phyloP scores from a whole-genome alignment of 2,329 filamentous ascomycete genomes.

The Lachnellula hyalina region DNA sequence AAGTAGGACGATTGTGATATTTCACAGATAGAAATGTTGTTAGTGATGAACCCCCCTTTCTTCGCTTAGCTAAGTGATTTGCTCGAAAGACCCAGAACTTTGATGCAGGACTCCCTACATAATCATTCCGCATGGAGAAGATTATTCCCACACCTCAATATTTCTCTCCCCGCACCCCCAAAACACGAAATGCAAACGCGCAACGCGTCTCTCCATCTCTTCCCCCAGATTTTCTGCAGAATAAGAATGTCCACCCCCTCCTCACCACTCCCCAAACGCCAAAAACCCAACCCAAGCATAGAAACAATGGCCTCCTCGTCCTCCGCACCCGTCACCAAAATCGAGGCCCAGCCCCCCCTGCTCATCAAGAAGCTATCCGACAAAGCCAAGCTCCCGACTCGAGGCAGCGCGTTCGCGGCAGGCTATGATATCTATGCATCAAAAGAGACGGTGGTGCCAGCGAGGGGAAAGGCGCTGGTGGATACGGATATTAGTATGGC shows the following conservation, averaged over 20 bases:
- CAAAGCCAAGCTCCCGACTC: slow-evolving; percentile 75
- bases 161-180: too few relatives aligned
- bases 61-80: too few relatives aligned
- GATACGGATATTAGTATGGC: slow-evolving; percentile 90
- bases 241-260: slow-evolving; percentile 19
- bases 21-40: too few relatives aligned
- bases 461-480: slow-evolving; percentile 77
- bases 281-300: slow-evolving; percentile 22
- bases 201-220: slow-evolving; percentile 5
- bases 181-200: not conserved
- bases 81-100: too few relatives aligned
- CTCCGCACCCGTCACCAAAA: slow-evolving; percentile 13
- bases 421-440: slow-evolving; percentile 92
- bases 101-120: too few relatives aligned
- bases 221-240: not conserved
- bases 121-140: too few relatives aligned
- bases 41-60: too few relatives aligned
- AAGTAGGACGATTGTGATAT: too few relatives aligned
- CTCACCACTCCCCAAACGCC: slow-evolving; percentile 29
- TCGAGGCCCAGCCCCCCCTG: slow-evolving; percentile 23
- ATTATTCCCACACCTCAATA: too few relatives aligned
- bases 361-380: slow-evolving; percentile 78
- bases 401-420: slow-evolving; percentile 83
- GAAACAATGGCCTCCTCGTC: slow-evolving; percentile 10
- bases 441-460: slow-evolving; percentile 68